Evolutionary conservation across 345 rosid genomes (phyloP), one percentile per base, ranked within the genome.

Genomic region (Moricandia moricandioides): DNA sequence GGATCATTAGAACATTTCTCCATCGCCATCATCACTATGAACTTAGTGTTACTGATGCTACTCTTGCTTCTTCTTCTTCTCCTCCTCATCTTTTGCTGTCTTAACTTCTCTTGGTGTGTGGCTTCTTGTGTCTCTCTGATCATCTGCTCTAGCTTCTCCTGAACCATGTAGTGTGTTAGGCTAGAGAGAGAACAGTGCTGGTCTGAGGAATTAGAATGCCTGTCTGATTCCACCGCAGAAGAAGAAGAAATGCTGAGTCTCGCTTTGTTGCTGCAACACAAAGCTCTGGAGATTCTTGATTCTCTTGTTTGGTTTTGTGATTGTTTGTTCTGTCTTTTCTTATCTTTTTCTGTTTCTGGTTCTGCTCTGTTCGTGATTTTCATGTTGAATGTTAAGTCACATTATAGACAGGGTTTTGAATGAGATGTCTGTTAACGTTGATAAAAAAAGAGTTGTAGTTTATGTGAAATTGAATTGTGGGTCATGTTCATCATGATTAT

Each of bases 111-210:
- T 47, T 69, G 67, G 5, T 62, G 64, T 71, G 83, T 81, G 37
- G 98, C 52, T 47, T 47, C 52, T 47, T 47, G 17, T 47, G 52
- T 47, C 52, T 47, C 52, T 59, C 82, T 78, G 18, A 92, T 92
- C 91, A 92, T 86, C 70, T 89, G 92, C 70, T 88, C 93, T 7
- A 92, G 86, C 82, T 87, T 86, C 78, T 92, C 91, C 45, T 92
- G 98, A 60, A 92, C 94, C 95, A 91, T 86, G 67, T 88, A 90
- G 66, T 91, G 98, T 34, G 94, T 66, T 14, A 93, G 73, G 85
- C 90, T 93, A 16, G 98, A 91, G 73, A 91, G 67, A 0, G 91
- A 79, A 5, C 85, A 77, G 31, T 84, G 76, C 29, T 81, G 80
- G 33, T 84, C 85, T 1, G 90, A 81, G 73, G 74, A 84, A 82